Evolutionary conservation across 1,139 yeast genomes (phyloP), one percentile per base, ranked within the genome.

Genomic region (Yamadazyma trypodendri): DNA sequence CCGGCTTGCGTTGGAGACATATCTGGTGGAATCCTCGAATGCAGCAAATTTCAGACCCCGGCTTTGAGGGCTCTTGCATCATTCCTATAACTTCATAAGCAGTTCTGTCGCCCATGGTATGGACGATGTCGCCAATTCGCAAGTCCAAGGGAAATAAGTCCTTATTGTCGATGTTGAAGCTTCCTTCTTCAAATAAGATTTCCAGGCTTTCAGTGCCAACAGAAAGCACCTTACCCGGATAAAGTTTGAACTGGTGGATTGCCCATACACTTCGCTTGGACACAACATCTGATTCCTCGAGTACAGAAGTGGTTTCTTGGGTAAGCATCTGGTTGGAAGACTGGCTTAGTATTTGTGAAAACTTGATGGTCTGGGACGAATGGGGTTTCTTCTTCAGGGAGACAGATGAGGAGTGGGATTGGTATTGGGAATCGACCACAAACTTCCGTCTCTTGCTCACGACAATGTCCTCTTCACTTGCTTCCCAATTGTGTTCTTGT

Each of bases 21-120:
- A 77, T 70, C 3, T 66, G 55, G 52, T 79, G 79, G 51, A 64
- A 81, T 0, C 88, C 88, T 48, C 87, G 58, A 39, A 79, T 63
- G 50, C 87, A 81, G 30, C 63, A 55, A 5, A 80, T 68, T 0
- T 49, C 42, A n/a, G 41, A 32, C 0, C 48, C 40, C 11, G 40
- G 34, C 15, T 37, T 42, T 1, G 50, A 37, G 3, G 50, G 50
- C 2, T 51, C 49, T 6, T 35, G 37, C 11, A 53, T 41, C 33
- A 81, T 54, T 0, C 81, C 84, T 2, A 72, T 63, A 1, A 81
- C 77, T 10, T 52, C 47, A 42, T 64, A 75, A 4, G 21, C 23
- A 6, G 31, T 14, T 3, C 35, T 11, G 0, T 41, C 37, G 4
- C 35, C 36, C 11, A 54, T 54, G 4, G 44, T 22, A 18, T 51